Conservation (phyloP, 768 basidiomycete species). For the Podaxis rugospora region DNA sequence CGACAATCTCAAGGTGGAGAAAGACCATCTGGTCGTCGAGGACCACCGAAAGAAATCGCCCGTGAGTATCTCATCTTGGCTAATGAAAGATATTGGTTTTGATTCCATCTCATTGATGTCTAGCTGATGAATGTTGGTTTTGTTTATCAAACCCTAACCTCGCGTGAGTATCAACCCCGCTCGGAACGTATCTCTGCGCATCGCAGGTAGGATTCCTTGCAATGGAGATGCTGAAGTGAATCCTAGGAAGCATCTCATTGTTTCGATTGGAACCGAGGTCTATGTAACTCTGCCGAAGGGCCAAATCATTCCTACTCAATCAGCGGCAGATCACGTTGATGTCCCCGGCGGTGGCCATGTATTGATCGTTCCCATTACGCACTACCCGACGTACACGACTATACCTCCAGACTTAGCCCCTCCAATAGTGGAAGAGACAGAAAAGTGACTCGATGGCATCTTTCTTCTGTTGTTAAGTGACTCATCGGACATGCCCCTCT, state of each 20-base stretch:
- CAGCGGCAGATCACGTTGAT: slow-evolving; percentile 37
- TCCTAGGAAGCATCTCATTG: slow-evolving; percentile 88
- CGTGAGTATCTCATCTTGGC: slow-evolving; percentile 45
- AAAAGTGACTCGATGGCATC: slow-evolving; percentile 41
- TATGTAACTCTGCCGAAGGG: slow-evolving; percentile 97
- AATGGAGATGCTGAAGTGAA: slow-evolving; percentile 9
- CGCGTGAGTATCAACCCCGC: slow-evolving; percentile 46
- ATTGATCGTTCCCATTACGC: slow-evolving; percentile 89
- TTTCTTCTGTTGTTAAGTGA: background rate
- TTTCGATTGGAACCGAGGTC: slow-evolving; percentile 88
- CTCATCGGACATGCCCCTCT: background rate
- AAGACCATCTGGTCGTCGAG: slow-evolving; percentile 42
- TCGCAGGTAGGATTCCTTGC: background rate
- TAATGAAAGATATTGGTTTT: background rate
- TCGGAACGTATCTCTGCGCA: background rate
- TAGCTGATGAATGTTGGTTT: slow-evolving; percentile 97
- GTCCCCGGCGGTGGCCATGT: slow-evolving; percentile 97
- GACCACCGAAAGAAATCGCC: slow-evolving; percentile 71
- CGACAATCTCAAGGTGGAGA: slow-evolving; percentile 41
- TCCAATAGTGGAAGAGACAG: slow-evolving; percentile 78
- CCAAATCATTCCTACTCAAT: slow-evolving; percentile 82
- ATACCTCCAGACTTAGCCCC: slow-evolving; percentile 75
- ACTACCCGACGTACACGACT: slow-evolving; percentile 83
- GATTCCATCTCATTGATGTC: slow-evolving; percentile 2
- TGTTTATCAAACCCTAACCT: slow-evolving; percentile 93